Evolutionary conservation across 2,329 filamentous ascomycete genomes (phyloP).

Genomic region (Orbilia quercus): DNA sequence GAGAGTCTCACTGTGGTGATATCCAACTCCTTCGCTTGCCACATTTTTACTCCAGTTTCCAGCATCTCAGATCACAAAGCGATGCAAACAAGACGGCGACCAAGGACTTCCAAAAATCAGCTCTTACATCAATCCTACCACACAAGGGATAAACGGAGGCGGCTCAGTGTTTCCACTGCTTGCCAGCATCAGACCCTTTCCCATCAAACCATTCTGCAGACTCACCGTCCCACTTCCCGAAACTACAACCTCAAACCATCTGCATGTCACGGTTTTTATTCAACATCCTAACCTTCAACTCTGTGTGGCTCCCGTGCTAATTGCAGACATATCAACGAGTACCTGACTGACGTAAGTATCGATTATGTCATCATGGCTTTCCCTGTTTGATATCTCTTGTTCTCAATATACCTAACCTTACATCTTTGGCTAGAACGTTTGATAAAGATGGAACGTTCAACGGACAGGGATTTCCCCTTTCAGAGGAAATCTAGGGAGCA

Average conservation of each 20-base stretch:
- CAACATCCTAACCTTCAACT: conserved; percentile 1
- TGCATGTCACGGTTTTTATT: conserved; percentile 15
- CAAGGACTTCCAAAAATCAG: conserved; percentile 28
- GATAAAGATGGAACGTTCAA: conserved; percentile 47
- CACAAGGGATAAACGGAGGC: conserved; percentile 33
- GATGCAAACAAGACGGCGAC: conserved; percentile 55
- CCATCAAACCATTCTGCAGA: conserved; percentile 3
- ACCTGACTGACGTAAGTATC: neutral
- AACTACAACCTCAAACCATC: neutral
- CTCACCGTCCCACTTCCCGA: neutral
- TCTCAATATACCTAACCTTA: too few species aligned
- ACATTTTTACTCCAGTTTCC: neutral
- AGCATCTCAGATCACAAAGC: conserved; percentile 27
- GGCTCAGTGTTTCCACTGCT: conserved; percentile 2
- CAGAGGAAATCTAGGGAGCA: conserved; percentile 17
- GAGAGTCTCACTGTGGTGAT: neutral
- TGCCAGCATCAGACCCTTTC: conserved; percentile 4
- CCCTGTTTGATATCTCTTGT: too few species aligned
- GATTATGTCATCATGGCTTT: too few species aligned
- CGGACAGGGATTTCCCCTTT: conserved; percentile 25
- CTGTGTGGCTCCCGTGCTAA: conserved; percentile 2
- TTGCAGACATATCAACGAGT: neutral
- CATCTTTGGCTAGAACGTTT: neutral
- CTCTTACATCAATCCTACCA: conserved; percentile 29
- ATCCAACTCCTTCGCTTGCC: neutral